Evolutionary conservation across 2,329 filamentous ascomycete genomes (phyloP), one percentile per base, ranked within the genome.

Genomic region (Neobulgaria alba): DNA sequence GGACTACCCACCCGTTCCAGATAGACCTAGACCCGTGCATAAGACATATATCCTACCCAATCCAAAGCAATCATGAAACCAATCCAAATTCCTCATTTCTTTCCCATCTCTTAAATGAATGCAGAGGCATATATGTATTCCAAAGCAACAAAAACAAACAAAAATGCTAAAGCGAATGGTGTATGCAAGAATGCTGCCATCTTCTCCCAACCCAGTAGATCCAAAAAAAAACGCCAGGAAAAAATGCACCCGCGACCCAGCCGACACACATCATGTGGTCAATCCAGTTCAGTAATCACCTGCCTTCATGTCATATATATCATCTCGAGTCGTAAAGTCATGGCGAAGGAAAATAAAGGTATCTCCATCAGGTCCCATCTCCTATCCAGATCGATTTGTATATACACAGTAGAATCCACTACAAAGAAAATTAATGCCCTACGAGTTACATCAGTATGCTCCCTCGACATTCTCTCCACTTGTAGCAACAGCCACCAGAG

Each of bases 401-500:
- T 36, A 41, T 48, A 49, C 43, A 52, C 52, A 48, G 49, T 48
- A 50, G 52, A 53, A 55, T 55, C 50, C 37, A n/a, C 41, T 44
- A 39, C 49, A 48, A 43, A 50, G 47, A 42, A 46, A 41, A 43
- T 55, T 51, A 51, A 45, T 54, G 48, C 48, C 50, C 49, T 46
- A 47, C 43, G 41, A 40, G 29, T 21, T 38, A 15, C 29, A 16
- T 47, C 47, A 56, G 45, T 53, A 53, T 18, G 49, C 51, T 17
- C 62, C 57, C 10, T 59, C 52, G 3, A 58, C 57, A 40, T 61
- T 63, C 19, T 62, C 68, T 55, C 78, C 75, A 46, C 71, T 72
- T 2, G 77, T 79, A 3, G 77, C 77, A 31, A 79, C 76, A 4
- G 77, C 76, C n/a, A 81, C 77, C 7, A 82, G 66, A 17, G 77